Evolutionary conservation across 2,329 filamentous ascomycete species (phyloP).

Genomic region (Trichophyton equinum): DNA sequence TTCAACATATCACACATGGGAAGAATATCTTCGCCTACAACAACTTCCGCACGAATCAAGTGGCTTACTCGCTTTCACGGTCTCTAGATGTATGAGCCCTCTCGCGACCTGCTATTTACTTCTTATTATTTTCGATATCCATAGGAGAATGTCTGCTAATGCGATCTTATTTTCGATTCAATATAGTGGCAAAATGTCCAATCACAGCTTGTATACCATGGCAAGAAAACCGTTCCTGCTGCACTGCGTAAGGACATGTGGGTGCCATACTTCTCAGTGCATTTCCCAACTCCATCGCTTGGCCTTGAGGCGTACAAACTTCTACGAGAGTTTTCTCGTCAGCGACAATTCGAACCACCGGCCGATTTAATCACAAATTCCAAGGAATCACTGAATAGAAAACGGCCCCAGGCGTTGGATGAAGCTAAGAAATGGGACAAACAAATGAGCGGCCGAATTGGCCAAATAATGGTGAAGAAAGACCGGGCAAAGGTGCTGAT

Average conservation of each 20-base stretch:
- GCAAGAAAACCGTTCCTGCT: constrained; percentile 50
- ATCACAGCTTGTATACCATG: constrained; percentile 48
- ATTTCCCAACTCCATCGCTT: constrained; percentile 38
- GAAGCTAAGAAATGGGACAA: constrained; percentile 32
- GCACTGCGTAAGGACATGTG: constrained; percentile 50
- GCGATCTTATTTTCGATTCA: neutral
- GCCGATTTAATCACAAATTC: constrained; percentile 33
- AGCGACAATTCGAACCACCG: constrained; percentile 44
- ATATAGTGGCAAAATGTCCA: constrained; percentile 40
- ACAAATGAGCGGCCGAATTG: constrained; percentile 30
- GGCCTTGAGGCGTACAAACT: constrained; percentile 46
- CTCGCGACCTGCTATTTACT: neutral
- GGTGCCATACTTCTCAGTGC: constrained; percentile 47
- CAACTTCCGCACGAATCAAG: constrained; percentile 50
- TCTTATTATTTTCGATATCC: neutral
- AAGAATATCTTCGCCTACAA: constrained; percentile 52
- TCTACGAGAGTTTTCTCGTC: constrained; percentile 47
- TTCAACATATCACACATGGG: constrained; percentile 39
- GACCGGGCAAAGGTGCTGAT: constrained; percentile 43
- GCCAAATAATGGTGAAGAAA: constrained; percentile 36
- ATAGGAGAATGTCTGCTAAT: neutral
- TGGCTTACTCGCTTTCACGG: constrained; percentile 49
- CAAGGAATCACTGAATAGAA: constrained; percentile 31
- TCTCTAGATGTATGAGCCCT: constrained; percentile 40
- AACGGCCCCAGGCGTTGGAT: constrained; percentile 26